Conservation (phyloP, 2,329 filamentous ascomycete species). For the Lomentospora prolificans region DNA sequence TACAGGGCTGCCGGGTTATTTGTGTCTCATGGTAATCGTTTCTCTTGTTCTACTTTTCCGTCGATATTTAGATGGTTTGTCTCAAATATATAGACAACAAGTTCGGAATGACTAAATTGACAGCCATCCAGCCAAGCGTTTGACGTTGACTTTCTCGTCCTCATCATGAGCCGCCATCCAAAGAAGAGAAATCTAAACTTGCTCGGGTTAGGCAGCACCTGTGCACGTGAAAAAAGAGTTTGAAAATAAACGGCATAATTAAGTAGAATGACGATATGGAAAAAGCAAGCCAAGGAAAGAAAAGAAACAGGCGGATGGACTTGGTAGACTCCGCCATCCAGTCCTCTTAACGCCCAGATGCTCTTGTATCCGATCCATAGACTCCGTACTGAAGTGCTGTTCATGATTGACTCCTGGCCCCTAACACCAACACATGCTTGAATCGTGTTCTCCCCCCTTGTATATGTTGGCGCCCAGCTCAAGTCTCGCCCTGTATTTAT, state of each 20-base stretch:
- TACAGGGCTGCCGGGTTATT: constrained; percentile 5
- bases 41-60: background rate
- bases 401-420: constrained; percentile 4
- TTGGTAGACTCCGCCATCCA: background rate
- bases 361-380: constrained; percentile 1
- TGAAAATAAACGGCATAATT: background rate
- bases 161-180: too few species aligned
- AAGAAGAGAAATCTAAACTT: too few species aligned
- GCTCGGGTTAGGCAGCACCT: too few species aligned
- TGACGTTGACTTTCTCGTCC: background rate
- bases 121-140: background rate
- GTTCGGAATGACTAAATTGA: background rate
- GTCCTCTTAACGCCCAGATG: constrained; percentile 6
- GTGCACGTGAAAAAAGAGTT: background rate
- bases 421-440: constrained; percentile 6
- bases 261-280: background rate
- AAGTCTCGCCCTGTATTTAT: too few species aligned
- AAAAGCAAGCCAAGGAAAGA: background rate
- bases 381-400: background rate
- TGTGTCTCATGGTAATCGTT: constrained; percentile 1
- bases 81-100: background rate
- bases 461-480: too few species aligned
- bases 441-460: background rate
- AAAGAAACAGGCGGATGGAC: background rate
- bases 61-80: constrained; percentile 1